A percentile compares a stretch with the other conserved stretches of the same genome.
Evolutionary conservation across 257 asterid genomes (phyloP).

Genomic region (Nicotiana sylvestris): DNA sequence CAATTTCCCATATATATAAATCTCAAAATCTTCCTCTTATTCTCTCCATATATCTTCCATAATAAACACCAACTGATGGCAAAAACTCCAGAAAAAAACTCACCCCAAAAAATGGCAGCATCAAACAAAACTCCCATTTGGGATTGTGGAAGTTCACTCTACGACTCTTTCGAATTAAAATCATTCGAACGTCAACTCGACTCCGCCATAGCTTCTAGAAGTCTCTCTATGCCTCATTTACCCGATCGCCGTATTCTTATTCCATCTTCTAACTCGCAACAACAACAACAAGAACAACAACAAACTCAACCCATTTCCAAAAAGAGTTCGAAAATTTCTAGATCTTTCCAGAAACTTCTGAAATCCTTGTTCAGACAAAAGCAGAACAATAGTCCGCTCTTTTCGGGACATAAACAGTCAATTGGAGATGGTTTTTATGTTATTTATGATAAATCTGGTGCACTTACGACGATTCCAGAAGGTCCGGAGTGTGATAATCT

Average conservation of each 20-base stretch:
- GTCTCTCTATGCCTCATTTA: slow-evolving; percentile 76
- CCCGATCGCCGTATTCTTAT: slow-evolving; percentile 27
- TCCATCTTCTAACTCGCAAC: not conserved
- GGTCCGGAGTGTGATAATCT: slow-evolving; percentile 46
- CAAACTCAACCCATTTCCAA: slow-evolving; percentile 16
- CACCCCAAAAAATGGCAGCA: slow-evolving; percentile 3
- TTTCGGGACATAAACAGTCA: slow-evolving; percentile 9
- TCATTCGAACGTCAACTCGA: slow-evolving; percentile 55
- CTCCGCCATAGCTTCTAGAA: slow-evolving; percentile 58
- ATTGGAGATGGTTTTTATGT: slow-evolving; percentile 20
- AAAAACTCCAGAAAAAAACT: slow-evolving; percentile 6
- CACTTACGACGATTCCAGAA: slow-evolving; percentile 55
- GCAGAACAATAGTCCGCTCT: not conserved
- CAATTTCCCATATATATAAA: not conserved
- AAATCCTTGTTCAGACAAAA: slow-evolving; percentile 49
- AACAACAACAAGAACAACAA: not conserved
- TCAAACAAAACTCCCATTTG: slow-evolving; percentile 32
- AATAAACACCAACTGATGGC: not conserved
- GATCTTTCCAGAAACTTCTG: slow-evolving; percentile 52
- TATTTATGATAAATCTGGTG: slow-evolving; percentile 36
- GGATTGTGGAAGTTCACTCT: slow-evolving; percentile 79
- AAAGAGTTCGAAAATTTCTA: slow-evolving; percentile 41
- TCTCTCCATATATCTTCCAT: not conserved
- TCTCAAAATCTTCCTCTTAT: not conserved
- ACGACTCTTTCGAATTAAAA: slow-evolving; percentile 70